Percentiles rank a stretch among this genome's conserved stretches.
Evolutionary conservation across 495 filamentous ascomycete genomes (phyloP).

Genomic region (Lophiotrema nucula): DNA sequence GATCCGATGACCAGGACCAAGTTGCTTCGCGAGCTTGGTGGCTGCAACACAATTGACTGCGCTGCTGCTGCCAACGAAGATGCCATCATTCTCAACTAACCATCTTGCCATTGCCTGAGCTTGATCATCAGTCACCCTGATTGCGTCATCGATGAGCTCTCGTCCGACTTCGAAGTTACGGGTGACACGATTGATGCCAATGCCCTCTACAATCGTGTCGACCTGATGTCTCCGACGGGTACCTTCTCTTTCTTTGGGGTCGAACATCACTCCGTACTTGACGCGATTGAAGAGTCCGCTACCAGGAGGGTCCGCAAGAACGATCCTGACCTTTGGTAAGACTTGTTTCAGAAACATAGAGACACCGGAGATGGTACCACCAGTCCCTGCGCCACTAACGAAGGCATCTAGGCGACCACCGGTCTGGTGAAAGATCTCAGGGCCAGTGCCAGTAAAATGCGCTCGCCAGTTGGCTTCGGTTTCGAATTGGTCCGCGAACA

Average conservation of each 20-base stretch:
- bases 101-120: constrained; percentile 89
- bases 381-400: constrained; percentile 92
- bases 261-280: constrained; percentile 93
- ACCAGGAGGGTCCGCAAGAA: constrained; percentile 91
- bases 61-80: constrained; percentile 91
- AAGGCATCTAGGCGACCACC: constrained; percentile 79
- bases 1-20: constrained; percentile 76
- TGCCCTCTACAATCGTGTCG: constrained; percentile 93
- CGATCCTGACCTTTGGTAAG: constrained; percentile 62
- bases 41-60: constrained; percentile 96
- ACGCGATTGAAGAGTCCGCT: constrained; percentile 91
- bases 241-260: constrained; percentile 80
- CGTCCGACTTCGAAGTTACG: constrained; percentile 86
- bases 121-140: constrained; percentile 88
- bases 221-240: constrained; percentile 86
- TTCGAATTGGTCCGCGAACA: constrained; percentile 98
- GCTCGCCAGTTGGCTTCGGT: constrained; percentile 81
- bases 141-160: constrained; percentile 81
- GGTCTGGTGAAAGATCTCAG: constrained; percentile 82
- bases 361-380: constrained; percentile 88
- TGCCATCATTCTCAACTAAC: constrained; percentile 92
- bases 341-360: constrained; percentile 74
- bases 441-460: constrained; percentile 79
- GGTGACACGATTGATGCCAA: constrained; percentile 90
- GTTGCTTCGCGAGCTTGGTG: constrained; percentile 68